Evolutionary conservation across 768 basidiomycete genomes (phyloP), one percentile per base, ranked within the genome.

Genomic region (Hericium rajendrae): DNA sequence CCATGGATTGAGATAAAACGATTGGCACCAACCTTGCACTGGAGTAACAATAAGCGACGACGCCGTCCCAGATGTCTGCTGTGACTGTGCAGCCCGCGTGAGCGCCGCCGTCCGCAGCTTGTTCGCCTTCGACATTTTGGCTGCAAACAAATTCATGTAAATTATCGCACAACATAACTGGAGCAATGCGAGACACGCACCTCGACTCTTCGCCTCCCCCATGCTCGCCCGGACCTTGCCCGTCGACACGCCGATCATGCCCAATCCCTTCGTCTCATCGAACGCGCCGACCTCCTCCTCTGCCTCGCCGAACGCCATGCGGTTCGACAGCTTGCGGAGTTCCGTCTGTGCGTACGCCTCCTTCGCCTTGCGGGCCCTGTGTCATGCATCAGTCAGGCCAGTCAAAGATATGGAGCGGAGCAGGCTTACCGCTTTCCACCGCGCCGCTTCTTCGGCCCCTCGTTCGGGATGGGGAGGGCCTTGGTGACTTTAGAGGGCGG

Each of bases 281-380:
- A 92, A 94, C 37, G 94, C 91, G 16, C 94, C 95, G 48, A 94
- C 89, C 70, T 99, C 97, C 66, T 94, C 87, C 67, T 98, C 97
- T 1, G 86, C 88, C 71, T 95, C 86, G 43, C 95, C 97, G 65
- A 99, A 98, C 56, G 77, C 83, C 88, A 98, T 89, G 50, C 97
- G 84, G 70, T 99, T 99, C 73, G 98, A 95, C 61, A 97, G 76
- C 72, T 98, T 98, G 60, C 94, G 85, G 48, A 99, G 76, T 69
- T 99, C 97, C 2, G 97, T 98, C 71, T 93, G 90, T 4, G 93
- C 94, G 66, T 94, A 94, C 1, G 93, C 94, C 71, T 98, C 97
- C 68, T 99, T 99, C n/a, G 93, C 90, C 69, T 97, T 95, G 49
- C 97, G 84, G 1, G 95, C 97, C 8, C 94, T 97, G 39, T 3